Conservation (phyloP, 768 basidiomycete genomes). For the Pisolithus tinctorius region DNA sequence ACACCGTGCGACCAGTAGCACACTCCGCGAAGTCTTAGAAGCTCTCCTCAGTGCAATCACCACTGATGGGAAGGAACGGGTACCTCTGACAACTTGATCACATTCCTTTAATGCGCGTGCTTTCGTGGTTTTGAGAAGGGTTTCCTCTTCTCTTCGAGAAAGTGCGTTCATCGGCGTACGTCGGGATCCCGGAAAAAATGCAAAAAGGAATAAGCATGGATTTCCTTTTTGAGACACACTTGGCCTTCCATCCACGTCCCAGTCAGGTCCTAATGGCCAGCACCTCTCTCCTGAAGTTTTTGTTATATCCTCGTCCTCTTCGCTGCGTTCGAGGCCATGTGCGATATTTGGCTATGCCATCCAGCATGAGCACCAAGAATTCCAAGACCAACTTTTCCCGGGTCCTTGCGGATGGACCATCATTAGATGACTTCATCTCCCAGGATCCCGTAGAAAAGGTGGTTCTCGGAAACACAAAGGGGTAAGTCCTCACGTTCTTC, state of each 20-base stretch:
- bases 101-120: slow-evolving; percentile 74
- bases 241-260: not conserved
- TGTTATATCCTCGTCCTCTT: not conserved
- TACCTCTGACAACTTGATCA: slow-evolving; percentile 66
- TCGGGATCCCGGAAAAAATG: not conserved
- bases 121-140: slow-evolving; percentile 76
- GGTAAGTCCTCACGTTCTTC: slow-evolving; percentile 36
- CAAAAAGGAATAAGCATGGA: not conserved
- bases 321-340: slow-evolving; percentile 12
- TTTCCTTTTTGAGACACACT: not conserved
- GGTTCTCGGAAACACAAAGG: slow-evolving; percentile 63
- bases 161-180: slow-evolving; percentile 64
- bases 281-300: not conserved
- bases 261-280: not conserved
- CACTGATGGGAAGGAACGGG: not conserved
- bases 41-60: not conserved
- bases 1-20: slow-evolving; percentile 70
- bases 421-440: slow-evolving; percentile 77
- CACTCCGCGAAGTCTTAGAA: slow-evolving; percentile 77
- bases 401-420: slow-evolving; percentile 58
- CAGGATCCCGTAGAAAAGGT: slow-evolving; percentile 49
- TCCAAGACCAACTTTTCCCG: slow-evolving; percentile 41
- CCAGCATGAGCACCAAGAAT: slow-evolving; percentile 23
- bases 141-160: slow-evolving; percentile 84
- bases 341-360: slow-evolving; percentile 44